Conservation (phyloP, 2,329 filamentous ascomycete genomes). For the Zasmidium angulare region DNA sequence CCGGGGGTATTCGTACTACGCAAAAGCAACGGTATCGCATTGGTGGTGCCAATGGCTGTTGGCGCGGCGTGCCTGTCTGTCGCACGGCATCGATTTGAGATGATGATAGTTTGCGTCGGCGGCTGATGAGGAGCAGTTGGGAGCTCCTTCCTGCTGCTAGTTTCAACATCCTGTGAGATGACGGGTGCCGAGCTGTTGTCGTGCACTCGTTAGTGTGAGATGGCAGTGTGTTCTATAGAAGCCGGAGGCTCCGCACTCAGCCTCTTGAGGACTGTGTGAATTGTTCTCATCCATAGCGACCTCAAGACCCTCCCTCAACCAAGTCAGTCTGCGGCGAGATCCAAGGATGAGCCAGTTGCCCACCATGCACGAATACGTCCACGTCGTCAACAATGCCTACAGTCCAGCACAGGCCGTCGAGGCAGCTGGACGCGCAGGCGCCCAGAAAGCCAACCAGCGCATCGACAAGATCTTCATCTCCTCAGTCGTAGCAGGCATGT, state of each 20-base stretch:
- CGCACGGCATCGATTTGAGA: too few species aligned
- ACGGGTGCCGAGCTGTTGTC: neutral
- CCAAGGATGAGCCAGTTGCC: neutral
- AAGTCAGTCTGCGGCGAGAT: too few species aligned
- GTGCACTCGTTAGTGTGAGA: too few species aligned
- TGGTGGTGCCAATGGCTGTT: too few species aligned
- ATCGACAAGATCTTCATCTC: slow-evolving; percentile 55
- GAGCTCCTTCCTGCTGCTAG: neutral
- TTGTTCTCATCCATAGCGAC: neutral
- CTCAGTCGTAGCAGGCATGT: slow-evolving; percentile 52
- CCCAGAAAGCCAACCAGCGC: slow-evolving; percentile 54
- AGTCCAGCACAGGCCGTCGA: slow-evolving; percentile 46
- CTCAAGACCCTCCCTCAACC: neutral
- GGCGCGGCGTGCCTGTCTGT: too few species aligned
- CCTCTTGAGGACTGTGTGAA: too few species aligned
- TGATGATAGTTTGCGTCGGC: neutral
- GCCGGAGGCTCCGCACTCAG: neutral
- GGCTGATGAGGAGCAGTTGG: neutral
- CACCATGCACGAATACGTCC: slow-evolving; percentile 7
- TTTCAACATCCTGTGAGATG: neutral
- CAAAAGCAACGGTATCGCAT: too few species aligned
- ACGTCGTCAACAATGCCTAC: slow-evolving; percentile 21
- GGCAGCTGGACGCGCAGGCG: slow-evolving; percentile 50
- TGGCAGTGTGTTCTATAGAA: neutral
- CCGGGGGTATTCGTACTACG: too few species aligned